A percentile compares a stretch with the other conserved stretches of the same genome.
phyloP scores from a whole-genome alignment of 2,329 filamentous ascomycete genomes.

The Huntiella omanensis region DNA sequence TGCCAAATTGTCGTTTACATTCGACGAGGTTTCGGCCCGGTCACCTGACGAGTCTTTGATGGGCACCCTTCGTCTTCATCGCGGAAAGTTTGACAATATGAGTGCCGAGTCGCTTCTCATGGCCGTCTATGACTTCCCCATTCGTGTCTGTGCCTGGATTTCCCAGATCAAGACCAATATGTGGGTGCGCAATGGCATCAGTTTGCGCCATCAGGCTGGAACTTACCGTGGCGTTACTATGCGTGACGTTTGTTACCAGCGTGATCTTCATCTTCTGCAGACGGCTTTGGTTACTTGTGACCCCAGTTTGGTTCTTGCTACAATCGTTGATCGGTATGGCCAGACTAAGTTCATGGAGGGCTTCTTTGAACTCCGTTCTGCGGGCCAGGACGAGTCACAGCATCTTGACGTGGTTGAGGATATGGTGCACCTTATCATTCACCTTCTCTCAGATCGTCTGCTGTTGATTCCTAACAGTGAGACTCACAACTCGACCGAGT shows the following conservation, averaged over 20 bases:
- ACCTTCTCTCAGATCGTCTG: conserved; percentile 74
- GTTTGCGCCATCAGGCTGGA: conserved; percentile 81
- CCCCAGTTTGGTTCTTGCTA: conserved; percentile 65
- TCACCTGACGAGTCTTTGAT: conserved; percentile 24
- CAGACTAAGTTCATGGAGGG: conserved; percentile 77
- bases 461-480: conserved; percentile 54
- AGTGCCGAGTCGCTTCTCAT: conserved; percentile 60
- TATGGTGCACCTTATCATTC: conserved; percentile 82
- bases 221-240: conserved; percentile 82
- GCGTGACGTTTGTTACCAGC: conserved; percentile 80
- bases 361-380: conserved; percentile 51
- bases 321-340: conserved; percentile 80
- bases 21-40: conserved; percentile 40
- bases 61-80: conserved; percentile 37
- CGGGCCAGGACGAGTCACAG: conserved; percentile 69
- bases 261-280: conserved; percentile 86
- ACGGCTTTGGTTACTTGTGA: conserved; percentile 76
- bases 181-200: conserved; percentile 97
- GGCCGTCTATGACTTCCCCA: conserved; percentile 77
- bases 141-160: conserved; percentile 88
- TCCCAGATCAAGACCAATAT: conserved; percentile 96
- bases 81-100: conserved; percentile 28
- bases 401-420: conserved; percentile 89
- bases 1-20: conserved; percentile 51
- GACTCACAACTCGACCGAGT: conserved; percentile 37